Conservation (phyloP, 148 eudicot genomes). For the Nyssa sinensis region DNA sequence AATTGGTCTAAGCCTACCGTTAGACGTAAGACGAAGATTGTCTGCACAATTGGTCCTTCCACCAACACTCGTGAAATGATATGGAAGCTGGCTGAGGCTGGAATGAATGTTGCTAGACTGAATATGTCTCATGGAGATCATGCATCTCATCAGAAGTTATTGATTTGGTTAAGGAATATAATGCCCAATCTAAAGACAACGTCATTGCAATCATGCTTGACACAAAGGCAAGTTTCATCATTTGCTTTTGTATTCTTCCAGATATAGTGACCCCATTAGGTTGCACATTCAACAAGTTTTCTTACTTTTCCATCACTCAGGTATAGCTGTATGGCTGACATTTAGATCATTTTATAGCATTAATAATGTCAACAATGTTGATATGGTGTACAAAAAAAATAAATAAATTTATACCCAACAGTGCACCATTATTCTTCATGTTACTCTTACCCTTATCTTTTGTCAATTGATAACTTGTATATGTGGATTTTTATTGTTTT, state of each 20-base stretch:
- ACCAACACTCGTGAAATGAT: conserved; percentile 90
- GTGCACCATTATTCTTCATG: not conserved
- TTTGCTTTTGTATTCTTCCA: too few species aligned
- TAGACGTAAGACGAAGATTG: conserved; percentile 83
- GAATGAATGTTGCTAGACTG: conserved; percentile 93
- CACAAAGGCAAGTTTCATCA: conserved; percentile 59
- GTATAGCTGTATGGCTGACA: too few species aligned
- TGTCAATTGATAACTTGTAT: not conserved
- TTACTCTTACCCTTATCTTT: not conserved
- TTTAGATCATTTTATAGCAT: too few species aligned
- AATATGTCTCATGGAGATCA: conserved; percentile 99
- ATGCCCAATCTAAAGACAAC: conserved; percentile 84
- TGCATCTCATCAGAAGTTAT: conserved; percentile 91
- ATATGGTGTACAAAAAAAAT: not conserved
- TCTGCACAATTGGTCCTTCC: conserved; percentile 98
- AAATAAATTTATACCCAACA: not conserved
- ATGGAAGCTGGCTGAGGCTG: conserved; percentile 97
- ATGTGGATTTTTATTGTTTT: conserved; percentile 10
- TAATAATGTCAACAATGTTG: not conserved
- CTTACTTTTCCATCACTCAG: too few species aligned
- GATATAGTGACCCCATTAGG: too few species aligned
- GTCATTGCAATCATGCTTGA: conserved; percentile 98
- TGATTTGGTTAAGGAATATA: conserved; percentile 94
- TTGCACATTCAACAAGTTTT: too few species aligned
- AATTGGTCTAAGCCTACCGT: conserved; percentile 79